Evolutionary conservation across 805 yeast species (phyloP).

Genomic region (Spathaspora boniae): DNA sequence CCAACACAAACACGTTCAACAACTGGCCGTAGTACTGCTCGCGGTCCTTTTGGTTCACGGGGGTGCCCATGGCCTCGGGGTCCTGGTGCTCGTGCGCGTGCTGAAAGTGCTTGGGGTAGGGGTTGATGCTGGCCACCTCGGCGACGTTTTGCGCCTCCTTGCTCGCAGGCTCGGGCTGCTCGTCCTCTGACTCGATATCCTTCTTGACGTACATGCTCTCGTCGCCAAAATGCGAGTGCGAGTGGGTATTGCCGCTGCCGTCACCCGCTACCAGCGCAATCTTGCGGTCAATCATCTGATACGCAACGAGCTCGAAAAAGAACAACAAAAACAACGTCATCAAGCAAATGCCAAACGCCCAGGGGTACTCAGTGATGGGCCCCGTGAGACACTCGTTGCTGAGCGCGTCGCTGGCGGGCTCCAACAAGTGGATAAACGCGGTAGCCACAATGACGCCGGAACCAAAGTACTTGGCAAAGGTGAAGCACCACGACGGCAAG

Average conservation of each 20-base stretch:
- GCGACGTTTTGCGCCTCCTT: slow-evolving; percentile 12
- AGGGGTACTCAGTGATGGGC: slow-evolving; percentile 49
- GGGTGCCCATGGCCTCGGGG: slow-evolving; percentile 37
- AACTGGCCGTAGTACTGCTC: slow-evolving; percentile 57
- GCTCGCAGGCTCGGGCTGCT: no score
- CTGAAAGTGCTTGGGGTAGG: slow-evolving; percentile 39
- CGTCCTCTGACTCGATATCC: slow-evolving; percentile 18
- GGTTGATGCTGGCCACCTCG: slow-evolving; percentile 10
- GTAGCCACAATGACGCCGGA: slow-evolving; percentile 84
- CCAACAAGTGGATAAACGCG: slow-evolving; percentile 69
- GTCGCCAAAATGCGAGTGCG: slow-evolving; percentile 58
- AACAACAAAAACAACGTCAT: slow-evolving; percentile 51
- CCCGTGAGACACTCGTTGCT: slow-evolving; percentile 60
- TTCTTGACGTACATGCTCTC: slow-evolving; percentile 27
- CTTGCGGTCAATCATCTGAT: slow-evolving; percentile 41
- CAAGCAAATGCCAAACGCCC: slow-evolving; percentile 52
- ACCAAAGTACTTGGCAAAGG: slow-evolving; percentile 72
- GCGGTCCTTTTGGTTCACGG: slow-evolving; percentile 27
- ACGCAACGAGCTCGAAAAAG: slow-evolving; percentile 49
- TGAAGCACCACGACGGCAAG: slow-evolving; percentile 61
- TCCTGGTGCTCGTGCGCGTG: slow-evolving; percentile 47
- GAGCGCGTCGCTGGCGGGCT: slow-evolving; percentile 64
- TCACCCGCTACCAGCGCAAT: slow-evolving; percentile 15
- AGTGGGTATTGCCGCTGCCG: slow-evolving; percentile 28
- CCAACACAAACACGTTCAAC: slow-evolving; percentile 48